A percentile compares a stretch with the other conserved stretches of the same genome.
Conservation (phyloP, 2,329 filamentous ascomycete species). For the Raffaelea deltoideospora region DNA sequence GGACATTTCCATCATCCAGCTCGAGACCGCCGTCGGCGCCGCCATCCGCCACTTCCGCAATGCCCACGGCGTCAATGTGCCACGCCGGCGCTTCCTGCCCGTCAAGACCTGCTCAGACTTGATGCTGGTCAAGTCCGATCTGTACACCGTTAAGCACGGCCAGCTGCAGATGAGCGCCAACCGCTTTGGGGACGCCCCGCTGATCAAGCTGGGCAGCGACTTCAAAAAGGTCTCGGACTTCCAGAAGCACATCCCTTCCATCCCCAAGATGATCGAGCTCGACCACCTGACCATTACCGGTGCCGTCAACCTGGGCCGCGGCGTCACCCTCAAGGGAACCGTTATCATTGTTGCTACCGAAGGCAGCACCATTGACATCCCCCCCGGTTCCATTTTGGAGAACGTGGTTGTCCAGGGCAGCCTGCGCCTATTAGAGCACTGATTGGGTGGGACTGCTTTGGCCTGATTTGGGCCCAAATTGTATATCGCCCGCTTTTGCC, state of each 20-base stretch:
- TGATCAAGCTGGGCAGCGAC: conserved; percentile 97
- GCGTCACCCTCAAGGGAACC: conserved; percentile 91
- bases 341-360: conserved; percentile 98
- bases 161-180: conserved; percentile 93
- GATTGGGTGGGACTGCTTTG: conserved; percentile 13
- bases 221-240: conserved; percentile 99
- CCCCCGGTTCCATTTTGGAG: conserved; percentile 90
- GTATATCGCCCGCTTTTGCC: no score
- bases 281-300: conserved; percentile 96
- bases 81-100: conserved; percentile 91
- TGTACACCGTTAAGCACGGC: conserved; percentile 97
- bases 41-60: conserved; percentile 98
- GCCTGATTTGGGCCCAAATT: no score
- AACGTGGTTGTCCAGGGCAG: conserved; percentile 98
- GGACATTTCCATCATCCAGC: conserved; percentile 91
- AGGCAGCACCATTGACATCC: conserved; percentile 94
- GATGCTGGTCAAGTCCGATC: conserved; percentile 98
- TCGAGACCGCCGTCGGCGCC: conserved; percentile 95
- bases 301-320: conserved; percentile 89
- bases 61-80: conserved; percentile 97
- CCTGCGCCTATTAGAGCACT: conserved; percentile 59
- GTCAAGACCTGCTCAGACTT: conserved; percentile 99
- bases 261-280: conserved; percentile 81
- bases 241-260: conserved; percentile 73
- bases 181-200: conserved; percentile 88